These are phyloP conservation scores for Tulasnella sp. DNA, from an alignment of 768 basidiomycete genomes.

Conservation along the genomic window DNA sequence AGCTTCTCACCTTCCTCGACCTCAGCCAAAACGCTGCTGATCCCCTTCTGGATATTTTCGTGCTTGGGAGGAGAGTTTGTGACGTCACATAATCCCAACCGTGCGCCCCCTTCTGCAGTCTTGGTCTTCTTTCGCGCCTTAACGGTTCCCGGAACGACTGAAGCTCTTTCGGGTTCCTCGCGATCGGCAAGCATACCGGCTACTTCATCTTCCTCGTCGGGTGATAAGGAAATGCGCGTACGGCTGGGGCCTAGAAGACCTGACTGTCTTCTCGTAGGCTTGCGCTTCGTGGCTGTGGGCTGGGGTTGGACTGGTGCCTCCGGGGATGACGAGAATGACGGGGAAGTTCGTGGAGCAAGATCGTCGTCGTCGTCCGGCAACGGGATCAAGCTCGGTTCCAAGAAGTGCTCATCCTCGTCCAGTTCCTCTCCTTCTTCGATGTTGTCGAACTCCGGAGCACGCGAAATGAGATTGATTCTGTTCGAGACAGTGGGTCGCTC, in stretches of 20 bases:
- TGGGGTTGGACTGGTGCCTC: not conserved
- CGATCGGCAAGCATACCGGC: not conserved
- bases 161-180: slow-evolving; percentile 5
- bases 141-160: not conserved
- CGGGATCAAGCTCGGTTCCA: not conserved
- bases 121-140: slow-evolving; percentile 3
- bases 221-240: not conserved
- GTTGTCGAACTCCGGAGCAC: slow-evolving; percentile 4
- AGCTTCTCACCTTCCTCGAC: not conserved
- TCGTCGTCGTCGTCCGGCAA: not conserved
- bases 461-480: not conserved
- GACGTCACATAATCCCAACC: slow-evolving; percentile 2
- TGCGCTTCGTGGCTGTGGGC: not conserved
- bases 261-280: slow-evolving; percentile 5
- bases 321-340: not conserved
- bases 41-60: slow-evolving; percentile 6
- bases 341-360: not conserved
- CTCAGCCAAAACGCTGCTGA: slow-evolving; percentile 4
- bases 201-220: not conserved
- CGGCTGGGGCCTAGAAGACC: slow-evolving; percentile 2
- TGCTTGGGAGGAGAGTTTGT: slow-evolving; percentile 11
- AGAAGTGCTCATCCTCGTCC: not conserved
- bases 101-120: not conserved
- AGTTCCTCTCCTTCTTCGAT: slow-evolving; percentile 6
- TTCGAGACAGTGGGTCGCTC: not conserved